Evolutionary conservation across 352 stramenopile species (phyloP), one percentile per base, ranked within the genome.

Genomic region (Lagenidium sp.): DNA sequence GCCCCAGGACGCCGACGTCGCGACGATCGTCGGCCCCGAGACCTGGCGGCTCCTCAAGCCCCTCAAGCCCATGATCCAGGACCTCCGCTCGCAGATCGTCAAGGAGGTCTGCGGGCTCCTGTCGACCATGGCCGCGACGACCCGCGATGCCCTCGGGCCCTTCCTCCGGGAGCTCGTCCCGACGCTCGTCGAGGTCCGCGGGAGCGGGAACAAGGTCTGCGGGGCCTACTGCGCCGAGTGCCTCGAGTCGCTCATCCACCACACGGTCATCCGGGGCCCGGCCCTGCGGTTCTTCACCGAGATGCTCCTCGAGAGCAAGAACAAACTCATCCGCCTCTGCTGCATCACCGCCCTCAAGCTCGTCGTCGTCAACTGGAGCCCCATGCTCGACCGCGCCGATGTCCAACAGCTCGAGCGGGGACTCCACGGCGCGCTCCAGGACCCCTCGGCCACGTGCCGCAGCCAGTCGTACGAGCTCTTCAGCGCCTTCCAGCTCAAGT

Each of bases 11-110:
- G 44, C 51, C 23, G 50, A 63, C 26, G 44, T 58, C 25, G 50
- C 63, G 5, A 59, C 59, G 21, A 41, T 91, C 6, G 28, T 32
- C 8, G 66, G 57, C 16, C 56, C 61, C 5, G 77, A 90, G 6
- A 46, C 82, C 16, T 92, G 80, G 80, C 81, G 80, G 45, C 58
- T 61, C 19, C 62, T 92, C 45, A 76, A 81, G 53, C 77, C 77
- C 18, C 63, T 92, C 15, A 85, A 85, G 39, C 31, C 32, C 19
- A 74, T 88, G 59, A 58, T 92, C 40, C 71, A 85, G 44, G 80
- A 92, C 41, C 48, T 92, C 42, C 69, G 80, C 25, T 92, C 80
- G 16, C 80, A 92, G 53, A 86, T 92, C 46, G 80, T 92, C 48
- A 92, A 92, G 49, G 80, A 89, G 37, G 77, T 85, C 13, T 92